Evolutionary conservation across 495 filamentous ascomycete species (phyloP).

Genomic region (Xylaria flabelliformis): DNA sequence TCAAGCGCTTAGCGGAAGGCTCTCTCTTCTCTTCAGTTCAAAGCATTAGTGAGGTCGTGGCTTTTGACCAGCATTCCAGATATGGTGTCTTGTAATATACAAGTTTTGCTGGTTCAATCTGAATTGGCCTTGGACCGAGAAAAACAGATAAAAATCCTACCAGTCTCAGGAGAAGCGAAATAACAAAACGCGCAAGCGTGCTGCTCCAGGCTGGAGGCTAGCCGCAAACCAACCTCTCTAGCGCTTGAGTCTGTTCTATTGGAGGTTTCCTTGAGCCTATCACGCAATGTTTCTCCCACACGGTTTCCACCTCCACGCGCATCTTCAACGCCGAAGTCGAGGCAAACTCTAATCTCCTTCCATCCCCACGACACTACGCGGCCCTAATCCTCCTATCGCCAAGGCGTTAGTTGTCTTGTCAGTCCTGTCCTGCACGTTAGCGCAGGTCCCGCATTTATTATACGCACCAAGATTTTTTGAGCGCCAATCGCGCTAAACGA

Average conservation of each 20-base stretch:
- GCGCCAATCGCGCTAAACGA: conserved; percentile 20
- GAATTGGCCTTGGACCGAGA: neutral
- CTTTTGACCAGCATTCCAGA: neutral
- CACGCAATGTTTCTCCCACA: neutral
- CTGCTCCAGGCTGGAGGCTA: conserved; percentile 1
- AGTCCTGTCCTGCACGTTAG: neutral
- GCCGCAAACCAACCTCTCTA: neutral
- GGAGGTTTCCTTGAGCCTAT: conserved; percentile 12
- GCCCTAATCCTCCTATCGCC: conserved; percentile 11
- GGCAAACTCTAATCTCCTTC: neutral
- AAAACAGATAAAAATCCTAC: neutral
- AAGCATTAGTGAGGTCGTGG: neutral
- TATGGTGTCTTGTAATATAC: neutral
- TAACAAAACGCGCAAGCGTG: neutral
- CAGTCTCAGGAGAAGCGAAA: neutral
- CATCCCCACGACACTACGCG: conserved; percentile 14
- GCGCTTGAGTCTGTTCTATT: neutral
- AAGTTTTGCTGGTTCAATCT: neutral
- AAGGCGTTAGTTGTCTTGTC: conserved; percentile 1
- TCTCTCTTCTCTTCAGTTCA: conserved; percentile 47
- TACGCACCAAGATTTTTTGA: conserved; percentile 12
- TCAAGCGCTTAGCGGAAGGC: conserved; percentile 50
- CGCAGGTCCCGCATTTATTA: conserved; percentile 15
- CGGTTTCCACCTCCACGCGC: conserved; percentile 10
- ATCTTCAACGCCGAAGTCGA: neutral